Percentiles rank a stretch among this genome's conserved stretches.
These are phyloP conservation scores for Geotrichum restrictum DNA, from an alignment of 1,139 yeast species.

Conservation along the genomic window DNA sequence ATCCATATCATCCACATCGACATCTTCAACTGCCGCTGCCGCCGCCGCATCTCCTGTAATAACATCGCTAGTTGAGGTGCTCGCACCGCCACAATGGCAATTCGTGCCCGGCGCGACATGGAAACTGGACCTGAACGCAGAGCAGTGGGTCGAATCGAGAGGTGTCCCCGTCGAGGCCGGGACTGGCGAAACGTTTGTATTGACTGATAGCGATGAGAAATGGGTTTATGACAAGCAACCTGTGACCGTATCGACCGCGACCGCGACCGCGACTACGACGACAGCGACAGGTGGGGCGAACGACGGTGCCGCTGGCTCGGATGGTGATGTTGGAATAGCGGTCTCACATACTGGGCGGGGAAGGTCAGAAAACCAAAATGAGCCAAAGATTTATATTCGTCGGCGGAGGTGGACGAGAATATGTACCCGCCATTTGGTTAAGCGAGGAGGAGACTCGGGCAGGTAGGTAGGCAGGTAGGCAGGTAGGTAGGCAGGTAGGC, in stretches of 20 bases:
- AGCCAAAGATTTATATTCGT: conserved; percentile 19
- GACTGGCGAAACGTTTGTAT: neutral
- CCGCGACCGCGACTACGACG: neutral
- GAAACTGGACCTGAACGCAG: conserved; percentile 32
- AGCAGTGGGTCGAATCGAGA: conserved; percentile 29
- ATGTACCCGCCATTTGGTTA: conserved; percentile 24
- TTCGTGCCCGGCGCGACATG: conserved; percentile 27
- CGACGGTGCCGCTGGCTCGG: too few species aligned
- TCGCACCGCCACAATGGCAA: conserved; percentile 33
- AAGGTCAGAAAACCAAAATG: too few species aligned
- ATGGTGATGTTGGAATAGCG: too few species aligned
- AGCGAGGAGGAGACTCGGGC: neutral
- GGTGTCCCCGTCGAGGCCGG: conserved; percentile 20
- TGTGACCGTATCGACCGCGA: neutral
- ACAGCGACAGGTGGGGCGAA: neutral
- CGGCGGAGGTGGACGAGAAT: conserved; percentile 32
- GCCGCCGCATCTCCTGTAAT: too few species aligned
- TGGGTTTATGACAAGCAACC: conserved; percentile 34
- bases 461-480: too few species aligned
- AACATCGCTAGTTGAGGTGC: conserved; percentile 24
- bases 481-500: too few species aligned
- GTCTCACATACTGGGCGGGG: too few species aligned
- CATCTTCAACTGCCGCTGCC: neutral
- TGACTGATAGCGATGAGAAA: conserved; percentile 28
- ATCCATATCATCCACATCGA: neutral